A percentile compares a stretch with the other conserved stretches of the same genome.
These are phyloP conservation scores for Vairimorpha ceranae DNA, from an alignment of 371 early-diverging fungal species.

Conservation along the genomic window DNA sequence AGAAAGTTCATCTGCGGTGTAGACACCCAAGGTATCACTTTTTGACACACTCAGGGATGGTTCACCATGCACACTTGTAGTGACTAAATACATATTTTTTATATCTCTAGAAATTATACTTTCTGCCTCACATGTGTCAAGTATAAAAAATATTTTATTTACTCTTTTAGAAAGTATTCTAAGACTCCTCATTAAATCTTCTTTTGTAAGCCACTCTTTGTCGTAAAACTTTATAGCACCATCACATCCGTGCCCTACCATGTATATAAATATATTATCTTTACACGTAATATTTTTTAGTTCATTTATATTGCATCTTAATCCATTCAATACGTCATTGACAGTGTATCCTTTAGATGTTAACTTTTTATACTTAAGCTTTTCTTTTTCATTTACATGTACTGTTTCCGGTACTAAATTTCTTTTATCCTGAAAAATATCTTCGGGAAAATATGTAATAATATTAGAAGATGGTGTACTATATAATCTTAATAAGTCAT, in stretches of 20 bases:
- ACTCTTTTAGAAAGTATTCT: conserved; percentile 34
- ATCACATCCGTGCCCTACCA: conserved; percentile 61
- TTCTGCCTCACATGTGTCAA: conserved; percentile 62
- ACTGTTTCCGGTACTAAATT: conserved; percentile 14
- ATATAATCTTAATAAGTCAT: background rate
- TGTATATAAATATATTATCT: conserved; percentile 59
- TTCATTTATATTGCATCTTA: conserved; percentile 41
- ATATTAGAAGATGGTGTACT: background rate
- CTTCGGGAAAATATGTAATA: background rate
- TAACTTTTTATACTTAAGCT: conserved; percentile 31
- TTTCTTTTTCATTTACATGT: conserved; percentile 15
- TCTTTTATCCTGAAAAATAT: conserved; percentile 30
- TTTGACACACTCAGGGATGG: conserved; percentile 42
- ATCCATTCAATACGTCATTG: conserved; percentile 52
- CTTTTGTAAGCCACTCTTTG: conserved; percentile 47
- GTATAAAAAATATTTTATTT: conserved; percentile 52
- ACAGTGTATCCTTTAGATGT: conserved; percentile 9
- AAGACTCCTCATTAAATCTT: conserved; percentile 57
- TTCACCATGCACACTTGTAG: conserved; percentile 50
- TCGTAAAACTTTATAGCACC: conserved; percentile 57
- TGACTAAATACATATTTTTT: conserved; percentile 46
- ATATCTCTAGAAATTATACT: conserved; percentile 48
- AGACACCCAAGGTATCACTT: conserved; percentile 10
- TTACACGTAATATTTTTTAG: conserved; percentile 36
- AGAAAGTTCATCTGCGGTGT: conserved; percentile 30